phyloP scores from a whole-genome alignment of 2,329 filamentous ascomycete species.

The Myriosclerotinia curreyana region DNA sequence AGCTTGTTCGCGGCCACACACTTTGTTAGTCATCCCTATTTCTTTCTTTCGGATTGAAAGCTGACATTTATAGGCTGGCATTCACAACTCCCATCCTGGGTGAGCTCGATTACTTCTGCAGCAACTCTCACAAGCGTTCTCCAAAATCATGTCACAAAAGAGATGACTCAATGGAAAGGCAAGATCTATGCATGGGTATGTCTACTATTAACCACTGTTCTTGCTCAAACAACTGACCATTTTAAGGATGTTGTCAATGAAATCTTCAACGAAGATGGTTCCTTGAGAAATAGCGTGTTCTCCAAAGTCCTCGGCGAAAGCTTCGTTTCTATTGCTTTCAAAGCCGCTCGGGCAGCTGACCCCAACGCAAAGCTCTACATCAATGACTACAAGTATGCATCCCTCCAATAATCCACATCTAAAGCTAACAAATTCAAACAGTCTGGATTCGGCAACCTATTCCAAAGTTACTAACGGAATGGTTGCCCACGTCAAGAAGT shows the following conservation, averaged over 20 bases:
- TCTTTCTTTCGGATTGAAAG: slow-evolving; percentile 53
- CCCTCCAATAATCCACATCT: slow-evolving; percentile 40
- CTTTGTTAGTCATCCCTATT: slow-evolving; percentile 48
- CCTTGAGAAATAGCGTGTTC: slow-evolving; percentile 49
- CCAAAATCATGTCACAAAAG: slow-evolving; percentile 56
- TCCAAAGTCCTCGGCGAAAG: slow-evolving; percentile 65
- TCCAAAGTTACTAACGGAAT: slow-evolving; percentile 59
- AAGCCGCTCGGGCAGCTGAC: slow-evolving; percentile 63
- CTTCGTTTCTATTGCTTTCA: slow-evolving; percentile 68
- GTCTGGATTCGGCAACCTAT: slow-evolving; percentile 50
- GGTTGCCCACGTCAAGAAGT: slow-evolving; percentile 59
- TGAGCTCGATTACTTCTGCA: slow-evolving; percentile 49
- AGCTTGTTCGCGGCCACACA: slow-evolving; percentile 63
- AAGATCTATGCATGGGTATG: slow-evolving; percentile 55
- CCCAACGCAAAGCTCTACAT: slow-evolving; percentile 69
- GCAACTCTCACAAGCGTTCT: slow-evolving; percentile 53
- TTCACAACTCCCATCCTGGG: slow-evolving; percentile 58
- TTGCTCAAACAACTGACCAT: not conserved
- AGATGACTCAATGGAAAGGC: slow-evolving; percentile 59
- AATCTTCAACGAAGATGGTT: slow-evolving; percentile 50
- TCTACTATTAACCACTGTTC: not conserved
- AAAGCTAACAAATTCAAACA: slow-evolving; percentile 50
- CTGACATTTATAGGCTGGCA: slow-evolving; percentile 54
- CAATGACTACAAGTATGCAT: slow-evolving; percentile 61
- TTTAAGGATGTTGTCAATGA: slow-evolving; percentile 59